Percentiles rank a stretch among this genome's conserved stretches.
phyloP scores from a whole-genome alignment of 1,284 basidiomycete genomes.

The Phellopilus nigrolimitatus region DNA sequence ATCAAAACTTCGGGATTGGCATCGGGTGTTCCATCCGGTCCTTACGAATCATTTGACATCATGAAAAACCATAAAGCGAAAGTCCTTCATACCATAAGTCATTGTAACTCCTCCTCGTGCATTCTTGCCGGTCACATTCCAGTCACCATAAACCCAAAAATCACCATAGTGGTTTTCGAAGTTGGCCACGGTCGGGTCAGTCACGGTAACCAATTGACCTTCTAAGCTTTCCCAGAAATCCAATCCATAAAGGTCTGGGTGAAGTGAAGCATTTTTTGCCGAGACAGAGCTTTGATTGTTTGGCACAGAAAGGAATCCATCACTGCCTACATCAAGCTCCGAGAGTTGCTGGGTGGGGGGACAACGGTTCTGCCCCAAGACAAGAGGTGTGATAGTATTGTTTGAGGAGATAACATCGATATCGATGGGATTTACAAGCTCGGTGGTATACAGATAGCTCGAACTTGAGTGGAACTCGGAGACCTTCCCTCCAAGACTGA shows the following conservation, averaged over 20 bases:
- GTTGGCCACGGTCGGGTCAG: constrained; percentile 42
- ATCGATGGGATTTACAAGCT: constrained; percentile 41
- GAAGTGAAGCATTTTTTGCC: constrained; percentile 41
- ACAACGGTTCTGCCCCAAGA: constrained; percentile 49
- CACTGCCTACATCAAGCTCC: constrained; percentile 46
- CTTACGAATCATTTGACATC: too few relatives aligned
- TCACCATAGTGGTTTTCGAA: constrained; percentile 53
- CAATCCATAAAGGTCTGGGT: constrained; percentile 48
- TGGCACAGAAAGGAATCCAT: constrained; percentile 52
- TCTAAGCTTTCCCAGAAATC: constrained; percentile 66
- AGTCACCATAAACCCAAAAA: constrained; percentile 56
- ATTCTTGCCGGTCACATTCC: constrained; percentile 54
- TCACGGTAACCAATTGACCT: constrained; percentile 53
- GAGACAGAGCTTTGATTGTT: constrained; percentile 51
- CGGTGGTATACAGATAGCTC: constrained; percentile 48
- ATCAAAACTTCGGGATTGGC: constrained; percentile 54
- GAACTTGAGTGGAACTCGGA: constrained; percentile 45
- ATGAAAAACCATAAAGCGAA: too few relatives aligned
- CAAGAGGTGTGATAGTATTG: constrained; percentile 41
- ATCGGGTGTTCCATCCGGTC: constrained; percentile 44
- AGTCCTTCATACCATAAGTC: constrained; percentile 40
- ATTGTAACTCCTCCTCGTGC: constrained; percentile 53
- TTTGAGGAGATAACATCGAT: constrained; percentile 43
- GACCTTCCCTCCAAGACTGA: constrained; percentile 45
- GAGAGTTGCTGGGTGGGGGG: constrained; percentile 50